These are phyloP conservation scores for Akanthomyces muscarius DNA, from an alignment of 2,329 filamentous ascomycete genomes.

Conservation along the genomic window DNA sequence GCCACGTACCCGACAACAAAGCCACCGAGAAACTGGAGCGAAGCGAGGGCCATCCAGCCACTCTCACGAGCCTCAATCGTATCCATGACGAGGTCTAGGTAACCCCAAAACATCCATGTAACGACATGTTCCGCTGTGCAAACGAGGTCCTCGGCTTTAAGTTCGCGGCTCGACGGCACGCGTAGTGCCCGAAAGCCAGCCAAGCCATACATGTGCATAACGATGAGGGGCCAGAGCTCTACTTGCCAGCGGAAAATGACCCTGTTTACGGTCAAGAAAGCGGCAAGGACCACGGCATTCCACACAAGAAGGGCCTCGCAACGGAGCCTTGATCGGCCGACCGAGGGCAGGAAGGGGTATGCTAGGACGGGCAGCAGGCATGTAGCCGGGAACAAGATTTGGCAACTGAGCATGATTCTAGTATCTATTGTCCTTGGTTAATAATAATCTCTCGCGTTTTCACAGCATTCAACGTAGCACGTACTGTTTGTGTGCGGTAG, in stretches of 20 bases:
- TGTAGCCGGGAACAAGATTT: background rate
- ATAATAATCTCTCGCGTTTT: background rate
- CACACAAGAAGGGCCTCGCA: background rate
- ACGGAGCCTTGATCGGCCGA: background rate
- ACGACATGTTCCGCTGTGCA: background rate
- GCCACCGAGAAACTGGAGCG: background rate
- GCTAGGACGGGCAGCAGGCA: background rate
- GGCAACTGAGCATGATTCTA: background rate
- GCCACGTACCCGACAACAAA: background rate
- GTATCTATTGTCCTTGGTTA: background rate
- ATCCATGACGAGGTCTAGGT: background rate
- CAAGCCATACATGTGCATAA: background rate
- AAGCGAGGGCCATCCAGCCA: background rate
- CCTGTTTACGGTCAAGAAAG: background rate
- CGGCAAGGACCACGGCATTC: background rate
- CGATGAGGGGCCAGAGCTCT: background rate
- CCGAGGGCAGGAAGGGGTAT: slow-evolving; percentile 5
- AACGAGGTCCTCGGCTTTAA: background rate
- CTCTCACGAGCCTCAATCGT: background rate
- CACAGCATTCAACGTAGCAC: background rate
- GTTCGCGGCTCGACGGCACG: background rate
- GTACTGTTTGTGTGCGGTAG: background rate
- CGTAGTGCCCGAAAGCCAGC: background rate
- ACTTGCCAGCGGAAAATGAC: background rate
- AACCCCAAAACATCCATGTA: background rate